These are phyloP conservation scores for Stevia rebaudiana DNA, from an alignment of 140 eudicot genomes.

Conservation along the genomic window DNA sequence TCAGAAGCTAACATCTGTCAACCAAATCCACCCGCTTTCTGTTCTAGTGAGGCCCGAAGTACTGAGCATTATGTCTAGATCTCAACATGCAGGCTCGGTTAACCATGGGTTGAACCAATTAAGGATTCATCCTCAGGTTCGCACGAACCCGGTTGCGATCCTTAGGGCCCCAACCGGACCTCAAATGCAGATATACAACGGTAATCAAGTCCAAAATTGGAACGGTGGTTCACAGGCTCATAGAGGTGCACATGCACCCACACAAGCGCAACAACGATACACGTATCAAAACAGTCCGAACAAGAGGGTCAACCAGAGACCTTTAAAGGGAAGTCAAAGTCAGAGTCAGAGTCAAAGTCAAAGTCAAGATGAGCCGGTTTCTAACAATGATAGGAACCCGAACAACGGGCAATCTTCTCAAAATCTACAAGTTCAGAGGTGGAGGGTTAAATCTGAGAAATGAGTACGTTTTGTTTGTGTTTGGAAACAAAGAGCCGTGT, in stretches of 20 bases:
- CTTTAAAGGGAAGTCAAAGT: slow-evolving; percentile 28
- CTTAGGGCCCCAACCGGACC: slow-evolving; percentile 10
- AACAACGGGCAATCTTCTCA: slow-evolving; percentile 31
- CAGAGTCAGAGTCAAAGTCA: slow-evolving; percentile 9
- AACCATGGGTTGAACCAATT: slow-evolving; percentile 10
- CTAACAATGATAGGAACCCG: slow-evolving; percentile 3
- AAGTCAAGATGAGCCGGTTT: slow-evolving; percentile 4
- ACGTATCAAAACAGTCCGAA: slow-evolving; percentile 22
- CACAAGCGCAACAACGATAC: slow-evolving; percentile 23
- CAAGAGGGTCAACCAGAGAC: slow-evolving; percentile 29
- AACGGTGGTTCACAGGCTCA: slow-evolving; percentile 24
- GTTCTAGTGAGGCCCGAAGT: slow-evolving; percentile 48
- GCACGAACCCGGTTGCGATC: slow-evolving; percentile 17
- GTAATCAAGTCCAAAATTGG: slow-evolving; percentile 14
- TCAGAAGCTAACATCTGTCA: slow-evolving; percentile 28
- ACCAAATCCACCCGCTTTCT: slow-evolving; percentile 28
- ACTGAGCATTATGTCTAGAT: slow-evolving; percentile 32
- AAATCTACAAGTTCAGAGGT: slow-evolving; percentile 28
- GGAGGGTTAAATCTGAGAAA: slow-evolving; percentile 52
- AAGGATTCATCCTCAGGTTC: slow-evolving; percentile 16
- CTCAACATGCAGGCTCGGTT: slow-evolving; percentile 20
- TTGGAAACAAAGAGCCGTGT: slow-evolving; percentile 4
- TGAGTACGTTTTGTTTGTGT: slow-evolving; percentile 14
- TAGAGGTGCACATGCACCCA: slow-evolving; percentile 20
- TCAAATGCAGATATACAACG: slow-evolving; percentile 11